These are phyloP conservation scores for Psilocybe cyanescens DNA, from an alignment of 768 basidiomycete species.

Conservation along the genomic window DNA sequence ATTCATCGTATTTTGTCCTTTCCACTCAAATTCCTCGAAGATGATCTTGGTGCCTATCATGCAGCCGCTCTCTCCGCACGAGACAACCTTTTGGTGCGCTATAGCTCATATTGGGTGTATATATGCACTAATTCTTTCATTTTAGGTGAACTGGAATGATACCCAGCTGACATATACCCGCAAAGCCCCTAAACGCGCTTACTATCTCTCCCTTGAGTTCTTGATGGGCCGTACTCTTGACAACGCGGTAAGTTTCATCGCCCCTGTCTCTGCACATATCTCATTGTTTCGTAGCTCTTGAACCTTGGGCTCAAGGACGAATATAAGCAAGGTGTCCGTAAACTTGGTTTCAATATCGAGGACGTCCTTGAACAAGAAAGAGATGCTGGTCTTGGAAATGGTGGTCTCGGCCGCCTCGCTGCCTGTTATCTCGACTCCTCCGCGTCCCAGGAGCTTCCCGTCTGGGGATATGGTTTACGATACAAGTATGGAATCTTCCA, in stretches of 20 bases:
- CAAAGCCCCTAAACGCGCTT: conserved; percentile 86
- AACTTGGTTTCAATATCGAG: conserved; percentile 90
- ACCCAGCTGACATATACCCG: conserved; percentile 79
- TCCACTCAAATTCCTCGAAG: conserved; percentile 31
- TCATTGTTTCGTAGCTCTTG: conserved; percentile 64
- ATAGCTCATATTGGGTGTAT: background rate
- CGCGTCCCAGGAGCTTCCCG: conserved; percentile 86
- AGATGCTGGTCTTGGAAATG: conserved; percentile 94
- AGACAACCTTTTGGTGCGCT: conserved; percentile 80
- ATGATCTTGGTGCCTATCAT: conserved; percentile 88
- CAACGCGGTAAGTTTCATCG: conserved; percentile 47
- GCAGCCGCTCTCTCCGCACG: conserved; percentile 87
- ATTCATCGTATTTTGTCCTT: background rate
- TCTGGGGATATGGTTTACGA: conserved; percentile 94
- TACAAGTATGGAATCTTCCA: conserved; percentile 98
- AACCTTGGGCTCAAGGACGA: conserved; percentile 85
- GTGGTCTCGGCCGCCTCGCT: conserved; percentile 93
- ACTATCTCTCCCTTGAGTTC: conserved; percentile 96
- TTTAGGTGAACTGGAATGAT: conserved; percentile 82
- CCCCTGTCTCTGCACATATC: conserved; percentile 43
- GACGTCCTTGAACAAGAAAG: conserved; percentile 88
- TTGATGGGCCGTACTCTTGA: conserved; percentile 83
- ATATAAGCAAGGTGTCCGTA: conserved; percentile 66
- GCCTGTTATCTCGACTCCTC: conserved; percentile 98
- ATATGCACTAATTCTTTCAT: conserved; percentile 7